These are phyloP conservation scores for Mrakia hoshinonis DNA, from an alignment of 768 basidiomycete genomes.

Conservation along the genomic window DNA sequence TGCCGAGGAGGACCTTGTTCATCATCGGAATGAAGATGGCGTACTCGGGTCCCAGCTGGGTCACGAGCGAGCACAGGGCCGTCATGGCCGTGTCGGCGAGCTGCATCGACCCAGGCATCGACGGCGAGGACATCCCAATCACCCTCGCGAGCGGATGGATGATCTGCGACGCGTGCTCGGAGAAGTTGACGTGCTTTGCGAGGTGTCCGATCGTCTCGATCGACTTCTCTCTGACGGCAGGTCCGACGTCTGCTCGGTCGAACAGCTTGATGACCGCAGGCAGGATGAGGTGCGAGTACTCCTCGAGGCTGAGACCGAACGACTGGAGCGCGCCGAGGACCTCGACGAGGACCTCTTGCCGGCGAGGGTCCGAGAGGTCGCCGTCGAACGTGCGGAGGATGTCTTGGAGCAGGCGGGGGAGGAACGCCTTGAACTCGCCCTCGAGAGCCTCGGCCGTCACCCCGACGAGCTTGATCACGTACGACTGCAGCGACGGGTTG, in stretches of 20 bases:
- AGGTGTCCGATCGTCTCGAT: slow-evolving; percentile 85
- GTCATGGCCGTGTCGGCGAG: slow-evolving; percentile 81
- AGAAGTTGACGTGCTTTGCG: slow-evolving; percentile 88
- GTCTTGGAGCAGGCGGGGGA: slow-evolving; percentile 79
- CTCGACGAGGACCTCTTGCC: slow-evolving; percentile 60
- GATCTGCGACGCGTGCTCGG: slow-evolving; percentile 92
- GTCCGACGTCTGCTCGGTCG: slow-evolving; percentile 67
- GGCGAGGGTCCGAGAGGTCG: slow-evolving; percentile 70
- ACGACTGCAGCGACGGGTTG: slow-evolving; percentile 65
- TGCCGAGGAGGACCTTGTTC: slow-evolving; percentile 73
- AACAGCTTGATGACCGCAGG: slow-evolving; percentile 88
- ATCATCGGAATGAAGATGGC: slow-evolving; percentile 97
- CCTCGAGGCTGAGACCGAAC: slow-evolving; percentile 93
- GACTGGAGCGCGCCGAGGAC: slow-evolving; percentile 90
- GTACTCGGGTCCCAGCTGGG: slow-evolving; percentile 91
- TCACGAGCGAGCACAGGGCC: slow-evolving; percentile 78
- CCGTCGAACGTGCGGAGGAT: slow-evolving; percentile 85
- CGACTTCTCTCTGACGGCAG: slow-evolving; percentile 71
- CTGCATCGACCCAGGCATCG: slow-evolving; percentile 44
- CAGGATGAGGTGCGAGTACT: slow-evolving; percentile 92
- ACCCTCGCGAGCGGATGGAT: slow-evolving; percentile 91
- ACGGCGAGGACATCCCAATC: slow-evolving; percentile 52
- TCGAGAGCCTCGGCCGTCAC: slow-evolving; percentile 86
- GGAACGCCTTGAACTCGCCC: slow-evolving; percentile 92
- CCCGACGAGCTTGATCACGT: slow-evolving; percentile 85